Evolutionary conservation across 495 filamentous ascomycete genomes (phyloP), one percentile per base, ranked within the genome.

Genomic region (Penicillium antarcticum): DNA sequence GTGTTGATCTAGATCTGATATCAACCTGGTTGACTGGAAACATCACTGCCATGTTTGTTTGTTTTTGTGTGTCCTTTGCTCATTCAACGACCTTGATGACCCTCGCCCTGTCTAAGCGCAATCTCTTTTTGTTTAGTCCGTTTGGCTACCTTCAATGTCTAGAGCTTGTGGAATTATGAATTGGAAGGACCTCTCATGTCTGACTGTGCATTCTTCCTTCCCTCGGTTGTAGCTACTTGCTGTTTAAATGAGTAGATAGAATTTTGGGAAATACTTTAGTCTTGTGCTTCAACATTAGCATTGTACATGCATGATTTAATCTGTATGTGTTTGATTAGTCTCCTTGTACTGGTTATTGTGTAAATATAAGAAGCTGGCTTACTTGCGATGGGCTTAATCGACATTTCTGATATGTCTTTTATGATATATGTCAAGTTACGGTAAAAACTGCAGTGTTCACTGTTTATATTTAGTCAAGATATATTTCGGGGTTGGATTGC

Each of bases 61-160:
- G 52, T 47, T 29, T 48, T 43, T 52, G 37, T 50, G 8, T 45
- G 29, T 43, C 24, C 6, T 29, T 43, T 53, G 14, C 29, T 41
- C 35, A 31, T 38, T 34, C 24, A 4, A 29, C 33, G 35, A 51
- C 26, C 46, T 55, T 55, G 47, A 65, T 49, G 59, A 65, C 42
- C 40, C 31, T 48, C 42, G 56, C 55, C 45, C 43, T 58, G 29
- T 64, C 49, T 62, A 57, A 61, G 58, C 52, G 58, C 48, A 55
- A 56, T 61, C 50, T 63, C 48, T 35, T 48, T 52, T 36, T 38
- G 46, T 38, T 56, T 48, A 34, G 39, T 54, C 33, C 56, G 40
- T 48, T 50, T 50, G 52, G 45, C 43, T 36, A 54, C 41, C 38
- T 54, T 60, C 56, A 38, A 57, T 61, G 42, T 63, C 45, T 42